Conservation (phyloP, 768 basidiomycete genomes). For the Hirschioporus abietinus region DNA sequence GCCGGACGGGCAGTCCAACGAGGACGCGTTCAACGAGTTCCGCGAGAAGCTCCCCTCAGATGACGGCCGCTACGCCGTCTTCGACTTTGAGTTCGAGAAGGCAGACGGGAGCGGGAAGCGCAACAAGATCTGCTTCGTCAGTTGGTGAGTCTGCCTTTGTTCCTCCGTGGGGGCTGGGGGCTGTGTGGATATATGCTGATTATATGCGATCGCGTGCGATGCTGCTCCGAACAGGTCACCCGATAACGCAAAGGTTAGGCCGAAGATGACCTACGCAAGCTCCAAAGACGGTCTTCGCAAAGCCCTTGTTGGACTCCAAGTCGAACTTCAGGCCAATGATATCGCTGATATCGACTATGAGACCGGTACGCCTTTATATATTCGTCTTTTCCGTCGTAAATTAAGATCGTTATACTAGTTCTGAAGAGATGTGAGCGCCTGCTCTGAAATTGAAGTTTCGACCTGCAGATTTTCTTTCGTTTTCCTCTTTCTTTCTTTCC, state of each 20-base stretch:
- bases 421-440: neutral
- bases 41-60: conserved; percentile 62
- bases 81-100: conserved; percentile 82
- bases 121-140: conserved; percentile 80
- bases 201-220: conserved; percentile 10
- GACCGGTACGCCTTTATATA: conserved; percentile 44
- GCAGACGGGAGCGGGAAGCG: conserved; percentile 67
- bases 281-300: conserved; percentile 78
- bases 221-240: conserved; percentile 60
- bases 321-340: conserved; percentile 87
- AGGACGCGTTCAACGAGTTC: conserved; percentile 63
- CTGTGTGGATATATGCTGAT: neutral
- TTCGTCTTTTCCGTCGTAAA: neutral
- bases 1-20: conserved; percentile 17
- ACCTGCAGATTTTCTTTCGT: neutral
- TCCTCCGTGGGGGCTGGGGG: neutral
- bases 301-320: conserved; percentile 65
- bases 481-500: neutral
- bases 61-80: conserved; percentile 86
- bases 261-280: conserved; percentile 91
- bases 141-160: conserved; percentile 62
- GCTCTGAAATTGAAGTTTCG: neutral
- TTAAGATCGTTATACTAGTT: neutral
- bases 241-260: conserved; percentile 76
- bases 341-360: conserved; percentile 65